These are phyloP conservation scores for Ceratocystis albifundus DNA, from an alignment of 2,329 filamentous ascomycete species.

Conservation along the genomic window DNA sequence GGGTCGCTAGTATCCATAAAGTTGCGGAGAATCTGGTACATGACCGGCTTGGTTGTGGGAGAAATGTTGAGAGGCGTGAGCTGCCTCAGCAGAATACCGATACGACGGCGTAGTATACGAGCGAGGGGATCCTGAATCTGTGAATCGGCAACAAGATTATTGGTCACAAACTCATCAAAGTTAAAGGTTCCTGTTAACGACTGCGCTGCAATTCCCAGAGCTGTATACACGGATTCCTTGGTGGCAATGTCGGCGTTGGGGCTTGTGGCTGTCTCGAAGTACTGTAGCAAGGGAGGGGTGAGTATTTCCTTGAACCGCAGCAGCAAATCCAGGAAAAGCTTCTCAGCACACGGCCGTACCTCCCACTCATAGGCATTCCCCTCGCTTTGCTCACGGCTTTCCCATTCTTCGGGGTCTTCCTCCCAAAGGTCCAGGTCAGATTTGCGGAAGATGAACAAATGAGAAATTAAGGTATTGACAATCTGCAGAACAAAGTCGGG, in stretches of 20 bases:
- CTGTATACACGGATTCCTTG: conserved; percentile 91
- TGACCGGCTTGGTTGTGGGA: conserved; percentile 54
- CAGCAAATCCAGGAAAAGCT: conserved; percentile 81
- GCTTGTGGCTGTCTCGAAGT: conserved; percentile 69
- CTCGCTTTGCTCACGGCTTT: conserved; percentile 73
- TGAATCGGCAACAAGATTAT: conserved; percentile 66
- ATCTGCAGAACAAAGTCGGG: conserved; percentile 67
- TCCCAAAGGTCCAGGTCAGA: conserved; percentile 86
- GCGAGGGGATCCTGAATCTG: conserved; percentile 52
- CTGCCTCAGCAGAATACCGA: conserved; percentile 77
- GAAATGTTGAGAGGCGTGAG: conserved; percentile 75
- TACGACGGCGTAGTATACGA: conserved; percentile 74
- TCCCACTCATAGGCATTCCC: conserved; percentile 86
- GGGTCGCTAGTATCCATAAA: conserved; percentile 66
- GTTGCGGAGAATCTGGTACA: conserved; percentile 84
- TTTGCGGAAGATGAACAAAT: conserved; percentile 77
- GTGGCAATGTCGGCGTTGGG: conserved; percentile 55
- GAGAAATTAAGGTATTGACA: conserved; percentile 72
- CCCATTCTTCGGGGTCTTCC: conserved; percentile 91
- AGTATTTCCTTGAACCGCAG: conserved; percentile 78
- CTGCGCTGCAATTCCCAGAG: conserved; percentile 73
- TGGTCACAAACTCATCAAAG: conserved; percentile 67
- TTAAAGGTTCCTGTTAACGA: conserved; percentile 65
- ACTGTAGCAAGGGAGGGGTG: conserved; percentile 63
- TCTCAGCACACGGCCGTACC: conserved; percentile 83